Percentiles rank a stretch among this genome's conserved stretches.
Conservation (phyloP, 768 basidiomycete genomes). For the Thelephora ganbajun region DNA sequence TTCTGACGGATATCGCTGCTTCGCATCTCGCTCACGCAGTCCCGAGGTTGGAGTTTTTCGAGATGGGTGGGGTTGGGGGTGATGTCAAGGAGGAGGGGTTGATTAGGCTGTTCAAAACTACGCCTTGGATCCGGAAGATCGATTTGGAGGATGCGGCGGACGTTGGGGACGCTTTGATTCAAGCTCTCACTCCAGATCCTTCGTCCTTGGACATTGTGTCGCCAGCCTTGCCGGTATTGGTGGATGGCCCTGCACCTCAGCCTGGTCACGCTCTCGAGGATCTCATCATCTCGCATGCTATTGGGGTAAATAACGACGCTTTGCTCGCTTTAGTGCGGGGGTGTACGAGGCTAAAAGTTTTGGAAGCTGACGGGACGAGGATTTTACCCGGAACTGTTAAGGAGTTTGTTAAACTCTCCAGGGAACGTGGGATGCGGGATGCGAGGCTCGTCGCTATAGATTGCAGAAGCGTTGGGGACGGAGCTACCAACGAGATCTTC, state of each 20-base stretch:
- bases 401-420: constrained; percentile 49
- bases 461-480: constrained; percentile 58
- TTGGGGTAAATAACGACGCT: constrained; percentile 51
- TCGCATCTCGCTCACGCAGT: constrained; percentile 56
- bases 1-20: constrained; percentile 66
- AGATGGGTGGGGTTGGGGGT: constrained; percentile 62
- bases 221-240: constrained; percentile 7
- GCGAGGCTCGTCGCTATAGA: constrained; percentile 60
- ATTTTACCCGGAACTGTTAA: constrained; percentile 44
- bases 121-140: constrained; percentile 55
- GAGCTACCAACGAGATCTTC: constrained; percentile 45
- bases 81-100: constrained; percentile 66
- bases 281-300: constrained; percentile 56
- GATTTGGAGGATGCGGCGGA: constrained; percentile 79
- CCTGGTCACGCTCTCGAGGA: constrained; percentile 62
- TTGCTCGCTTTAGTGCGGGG: constrained; percentile 47
- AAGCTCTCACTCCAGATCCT: constrained; percentile 39
- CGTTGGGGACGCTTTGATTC: constrained; percentile 61
- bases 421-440: constrained; percentile 30
- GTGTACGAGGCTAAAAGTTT: constrained; percentile 44
- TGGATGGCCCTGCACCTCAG: constrained; percentile 15
- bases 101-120: constrained; percentile 50
- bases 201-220: constrained; percentile 8
- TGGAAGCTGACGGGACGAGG: constrained; percentile 76
- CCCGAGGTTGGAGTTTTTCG: constrained; percentile 62